Base-by-base conservation (phyloP, 805 yeast species). In the Candida morakotiae region DNA sequence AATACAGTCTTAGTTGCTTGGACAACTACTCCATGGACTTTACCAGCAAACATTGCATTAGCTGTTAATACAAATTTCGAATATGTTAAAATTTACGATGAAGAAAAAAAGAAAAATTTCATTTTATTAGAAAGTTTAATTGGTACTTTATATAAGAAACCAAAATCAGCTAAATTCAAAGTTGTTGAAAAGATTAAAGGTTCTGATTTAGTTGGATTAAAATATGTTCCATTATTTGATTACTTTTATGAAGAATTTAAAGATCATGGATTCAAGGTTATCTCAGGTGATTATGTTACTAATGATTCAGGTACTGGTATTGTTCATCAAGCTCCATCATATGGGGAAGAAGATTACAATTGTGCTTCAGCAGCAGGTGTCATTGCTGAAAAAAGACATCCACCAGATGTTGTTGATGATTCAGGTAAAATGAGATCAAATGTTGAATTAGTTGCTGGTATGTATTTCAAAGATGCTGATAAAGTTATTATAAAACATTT, bases 1-100 rank as follows among this genome's bases (percentile, higher is more conserved):
- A 79, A 83, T 53, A 86, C 95, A 37, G 70, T 76, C 47, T 71
- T 93, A 48, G 89, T 93, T 27, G 98, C 98, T 8, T 93, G 99
- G 99, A 93, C 99, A 31, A 93, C 99, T 43, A 93, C 99, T 18
- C 99, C 99, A 37, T 93, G 99, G 99, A 94, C 99, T 35, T 73
- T 93, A 57, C 98, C 98, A 28, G 85, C 96, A 20, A 91, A 93
- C 62, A 67, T 93, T 59, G 91, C 89, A 10, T 75, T 93, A 44
- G 89, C 95, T 56, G 98, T 93, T 31, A 77, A 93, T 68, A 94
- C 96, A 37, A 77, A 79, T 9, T 80, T 87, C 45, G 97, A 88
- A 66, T 93, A 93, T 56, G 84, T 85, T 51, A 94, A 93, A 71
- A 86, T 93, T 46, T 81, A 70, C 51, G 97, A 93, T 59, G 97